Base-by-base conservation (phyloP, 352 stramenopile genomes). In the Pythium volutum region DNA sequence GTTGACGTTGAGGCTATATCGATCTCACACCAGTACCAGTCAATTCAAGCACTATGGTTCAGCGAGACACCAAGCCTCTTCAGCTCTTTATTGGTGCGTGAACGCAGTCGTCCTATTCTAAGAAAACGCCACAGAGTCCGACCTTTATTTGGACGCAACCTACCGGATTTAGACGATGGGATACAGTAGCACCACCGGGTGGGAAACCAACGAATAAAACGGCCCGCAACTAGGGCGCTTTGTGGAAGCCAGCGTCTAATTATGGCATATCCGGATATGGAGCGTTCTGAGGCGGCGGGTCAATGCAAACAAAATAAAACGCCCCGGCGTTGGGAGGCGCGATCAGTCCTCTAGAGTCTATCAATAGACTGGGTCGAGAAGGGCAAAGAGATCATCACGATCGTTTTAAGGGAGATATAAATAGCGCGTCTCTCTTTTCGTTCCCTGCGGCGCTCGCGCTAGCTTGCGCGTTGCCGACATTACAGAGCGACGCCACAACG, bases 231-330 rank as follows among this genome's bases (percentile, higher is more conserved):
- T 20, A 55, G 38, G 39, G 18, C 20, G 26, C 4, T 16, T 45
- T 15, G n/a, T 23, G 38, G n/a, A 23, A 45, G 26, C 18, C 12
- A 6, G 29, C n/a, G 48, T 46, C 49, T 56, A 46, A 56, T 34
- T 34, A 36, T 36, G 31, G 31, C 8, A 11, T 36, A 22, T n/a
- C n/a, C n/a, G n/a, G n/a, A n/a, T n/a, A n/a, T n/a, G 6, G 20
- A 23, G 2, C 26, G 23, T 33, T 33, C 33, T 56, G n/a, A 23
- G 31, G 16, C 18, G 49, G 27, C 26, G 31, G 27, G n/a, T 56
- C 31, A 56, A 33, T n/a, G 22, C 22, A 33, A 31, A 56, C 49
- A 31, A 56, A 46, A 47, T 46, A 56, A 56, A 36, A 11, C 31
- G 31, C 31, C 14, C 7, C 31, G 6, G 31, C 1, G 14, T 36